Conservation (phyloP, 2,329 filamentous ascomycete genomes). For the Diaporthe eres region DNA sequence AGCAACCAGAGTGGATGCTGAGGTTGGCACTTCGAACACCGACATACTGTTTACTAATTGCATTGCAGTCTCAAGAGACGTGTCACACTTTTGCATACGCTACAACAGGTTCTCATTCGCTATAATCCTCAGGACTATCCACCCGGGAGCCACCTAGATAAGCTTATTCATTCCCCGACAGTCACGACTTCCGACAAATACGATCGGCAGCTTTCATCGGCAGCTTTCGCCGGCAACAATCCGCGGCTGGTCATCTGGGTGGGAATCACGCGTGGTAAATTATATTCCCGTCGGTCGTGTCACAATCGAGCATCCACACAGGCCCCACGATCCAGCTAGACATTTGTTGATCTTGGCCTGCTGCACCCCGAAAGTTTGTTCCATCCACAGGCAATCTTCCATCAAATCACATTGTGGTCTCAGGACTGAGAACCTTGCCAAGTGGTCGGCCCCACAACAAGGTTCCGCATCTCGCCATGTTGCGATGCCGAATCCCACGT, state of each 20-base stretch:
- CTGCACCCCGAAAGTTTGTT: conserved; percentile 3
- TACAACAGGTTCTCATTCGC: not conserved
- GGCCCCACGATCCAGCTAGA: too few relatives aligned
- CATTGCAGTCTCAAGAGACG: not conserved
- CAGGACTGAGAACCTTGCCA: not conserved
- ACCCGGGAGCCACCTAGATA: not conserved
- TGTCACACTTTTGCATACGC: not conserved
- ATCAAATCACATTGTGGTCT: not conserved
- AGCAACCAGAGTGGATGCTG: not conserved
- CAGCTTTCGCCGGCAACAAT: not conserved
- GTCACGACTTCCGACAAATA: not conserved
- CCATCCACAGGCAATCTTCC: not conserved
- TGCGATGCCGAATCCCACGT: not conserved
- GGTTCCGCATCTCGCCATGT: conserved; percentile 9
- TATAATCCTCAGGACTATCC: not conserved
- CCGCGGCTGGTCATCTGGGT: not conserved
- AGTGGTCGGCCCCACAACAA: not conserved
- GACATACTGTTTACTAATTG: not conserved
- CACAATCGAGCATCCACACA: not conserved
- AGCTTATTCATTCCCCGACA: not conserved
- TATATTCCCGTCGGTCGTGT: not conserved
- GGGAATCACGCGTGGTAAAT: not conserved
- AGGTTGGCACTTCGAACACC: not conserved
- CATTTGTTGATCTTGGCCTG: not conserved
- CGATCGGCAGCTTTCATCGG: not conserved